phyloP scores from a whole-genome alignment of 257 asterid species.

The Gentiana macrophylla region DNA sequence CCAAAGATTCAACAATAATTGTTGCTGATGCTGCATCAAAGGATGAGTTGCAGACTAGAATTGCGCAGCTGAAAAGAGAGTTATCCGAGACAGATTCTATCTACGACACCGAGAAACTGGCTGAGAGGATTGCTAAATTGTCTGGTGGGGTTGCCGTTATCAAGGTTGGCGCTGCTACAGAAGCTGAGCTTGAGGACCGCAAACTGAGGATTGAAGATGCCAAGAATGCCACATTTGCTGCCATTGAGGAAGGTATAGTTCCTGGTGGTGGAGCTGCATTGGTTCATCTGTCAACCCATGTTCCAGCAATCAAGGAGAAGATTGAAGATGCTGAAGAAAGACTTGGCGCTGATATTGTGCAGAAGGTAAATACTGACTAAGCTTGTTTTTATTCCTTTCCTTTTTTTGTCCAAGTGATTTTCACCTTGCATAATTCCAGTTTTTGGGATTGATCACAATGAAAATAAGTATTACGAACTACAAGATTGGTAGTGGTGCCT shows the following conservation, averaged over 20 bases:
- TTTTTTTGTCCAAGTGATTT: too few species aligned
- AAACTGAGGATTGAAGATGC: conserved; percentile 96
- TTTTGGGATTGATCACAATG: too few species aligned
- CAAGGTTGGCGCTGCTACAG: conserved; percentile 98
- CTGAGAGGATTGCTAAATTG: conserved; percentile 89
- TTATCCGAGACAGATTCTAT: conserved; percentile 67
- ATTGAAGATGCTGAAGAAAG: conserved; percentile 78
- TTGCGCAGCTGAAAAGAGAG: conserved; percentile 85
- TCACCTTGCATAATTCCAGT: too few species aligned
- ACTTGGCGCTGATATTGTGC: conserved; percentile 90
- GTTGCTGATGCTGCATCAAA: conserved; percentile 97
- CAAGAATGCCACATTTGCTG: conserved; percentile 96
- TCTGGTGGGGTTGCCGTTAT: conserved; percentile 99
- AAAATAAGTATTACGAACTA: too few species aligned
- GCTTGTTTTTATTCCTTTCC: too few species aligned
- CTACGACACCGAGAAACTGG: conserved; percentile 79
- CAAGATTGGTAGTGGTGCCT: too few species aligned
- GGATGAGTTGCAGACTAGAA: conserved; percentile 85
- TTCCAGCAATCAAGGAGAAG: conserved; percentile 79
- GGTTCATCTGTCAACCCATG: conserved; percentile 63
- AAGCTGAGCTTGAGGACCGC: conserved; percentile 92
- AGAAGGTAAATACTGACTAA: conserved; percentile 39
- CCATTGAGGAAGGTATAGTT: conserved; percentile 97
- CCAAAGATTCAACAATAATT: conserved; percentile 74
- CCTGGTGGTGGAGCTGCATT: conserved; percentile 99